Evolutionary conservation across 2,329 filamentous ascomycete species (phyloP).

Genomic region (Sarocladiaceae sp.): DNA sequence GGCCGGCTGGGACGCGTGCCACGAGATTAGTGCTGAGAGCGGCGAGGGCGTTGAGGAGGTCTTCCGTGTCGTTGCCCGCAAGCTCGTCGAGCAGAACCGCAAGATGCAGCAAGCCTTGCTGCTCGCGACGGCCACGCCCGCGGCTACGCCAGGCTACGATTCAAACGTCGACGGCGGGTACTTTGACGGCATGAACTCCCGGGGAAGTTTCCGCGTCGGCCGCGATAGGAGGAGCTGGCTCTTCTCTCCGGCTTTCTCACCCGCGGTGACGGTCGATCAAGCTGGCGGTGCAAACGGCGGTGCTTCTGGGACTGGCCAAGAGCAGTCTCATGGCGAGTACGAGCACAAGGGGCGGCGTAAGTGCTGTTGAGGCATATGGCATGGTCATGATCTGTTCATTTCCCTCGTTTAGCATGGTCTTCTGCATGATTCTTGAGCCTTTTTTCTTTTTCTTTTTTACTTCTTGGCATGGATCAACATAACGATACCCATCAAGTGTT

Average conservation of each 20-base stretch:
- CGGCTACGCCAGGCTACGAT: conserved; percentile 38
- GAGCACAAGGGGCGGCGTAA: conserved; percentile 19
- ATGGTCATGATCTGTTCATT: neutral
- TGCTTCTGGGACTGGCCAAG: conserved; percentile 2
- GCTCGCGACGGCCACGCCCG: conserved; percentile 46
- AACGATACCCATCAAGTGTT: conserved; percentile 6
- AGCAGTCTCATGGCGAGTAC: conserved; percentile 18
- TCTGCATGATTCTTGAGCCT: conserved; percentile 9
- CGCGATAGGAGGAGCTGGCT: conserved; percentile 54
- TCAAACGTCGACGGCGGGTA: conserved; percentile 40
- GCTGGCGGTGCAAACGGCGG: conserved; percentile 21
- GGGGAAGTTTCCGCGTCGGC: conserved; percentile 50
- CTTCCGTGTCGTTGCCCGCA: conserved; percentile 64
- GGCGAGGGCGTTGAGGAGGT: conserved; percentile 96
- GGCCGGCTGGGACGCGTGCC: conserved; percentile 92
- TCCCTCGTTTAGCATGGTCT: neutral
- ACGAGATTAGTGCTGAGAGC: conserved; percentile 91
- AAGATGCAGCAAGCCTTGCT: conserved; percentile 55
- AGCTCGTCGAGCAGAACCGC: conserved; percentile 58
- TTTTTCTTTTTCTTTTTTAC: conserved; percentile 8
- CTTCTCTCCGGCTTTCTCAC: conserved; percentile 47
- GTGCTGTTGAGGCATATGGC: conserved; percentile 22
- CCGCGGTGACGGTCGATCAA: conserved; percentile 42
- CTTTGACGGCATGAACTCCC: conserved; percentile 42
- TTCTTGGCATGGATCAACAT: conserved; percentile 7